Evolutionary conservation across 441 rosid species (phyloP).

Genomic region (Adansonia rubrostipa): DNA sequence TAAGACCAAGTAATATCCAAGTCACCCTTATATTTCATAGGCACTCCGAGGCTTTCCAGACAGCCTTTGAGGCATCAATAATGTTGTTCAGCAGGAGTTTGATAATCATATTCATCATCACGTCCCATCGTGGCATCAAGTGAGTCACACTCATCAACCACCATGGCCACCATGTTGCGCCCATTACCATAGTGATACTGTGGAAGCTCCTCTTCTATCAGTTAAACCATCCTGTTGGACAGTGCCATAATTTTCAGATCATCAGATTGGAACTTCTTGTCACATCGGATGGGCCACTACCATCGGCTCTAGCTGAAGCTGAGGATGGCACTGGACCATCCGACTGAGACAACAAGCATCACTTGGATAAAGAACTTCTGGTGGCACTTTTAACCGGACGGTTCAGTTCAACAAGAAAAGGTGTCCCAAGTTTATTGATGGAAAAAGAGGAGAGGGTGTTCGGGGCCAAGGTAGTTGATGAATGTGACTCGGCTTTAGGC

Average conservation of each 20-base stretch:
- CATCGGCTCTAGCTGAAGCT: no score
- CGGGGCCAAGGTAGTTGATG: conserved; percentile 41
- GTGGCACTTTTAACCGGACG: conserved; percentile 32
- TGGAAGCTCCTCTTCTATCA: conserved; percentile 33
- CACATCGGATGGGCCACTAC: no score
- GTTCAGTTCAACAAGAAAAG: conserved; percentile 29
- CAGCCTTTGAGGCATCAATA: conserved; percentile 36
- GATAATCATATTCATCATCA: conserved; percentile 33
- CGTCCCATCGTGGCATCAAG: conserved; percentile 30
- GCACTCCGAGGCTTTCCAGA: conserved; percentile 39
- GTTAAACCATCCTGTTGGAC: conserved; percentile 38
- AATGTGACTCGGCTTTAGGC: conserved; percentile 40
- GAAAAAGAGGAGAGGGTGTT: conserved; percentile 18
- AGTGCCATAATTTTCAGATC: conserved; percentile 4
- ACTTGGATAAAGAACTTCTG: not conserved
- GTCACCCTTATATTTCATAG: conserved; percentile 23
- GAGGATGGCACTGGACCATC: not conserved
- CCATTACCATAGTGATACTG: conserved; percentile 35
- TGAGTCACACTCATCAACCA: conserved; percentile 45
- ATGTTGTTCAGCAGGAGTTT: conserved; percentile 37
- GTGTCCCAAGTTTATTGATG: conserved; percentile 37
- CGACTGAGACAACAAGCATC: conserved; percentile 6
- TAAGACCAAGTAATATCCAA: conserved; percentile 30
- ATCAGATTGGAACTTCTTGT: not conserved
- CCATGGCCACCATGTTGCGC: conserved; percentile 32